phyloP scores from a whole-genome alignment of 805 yeast species.

The Blastobotrys muscicola region DNA sequence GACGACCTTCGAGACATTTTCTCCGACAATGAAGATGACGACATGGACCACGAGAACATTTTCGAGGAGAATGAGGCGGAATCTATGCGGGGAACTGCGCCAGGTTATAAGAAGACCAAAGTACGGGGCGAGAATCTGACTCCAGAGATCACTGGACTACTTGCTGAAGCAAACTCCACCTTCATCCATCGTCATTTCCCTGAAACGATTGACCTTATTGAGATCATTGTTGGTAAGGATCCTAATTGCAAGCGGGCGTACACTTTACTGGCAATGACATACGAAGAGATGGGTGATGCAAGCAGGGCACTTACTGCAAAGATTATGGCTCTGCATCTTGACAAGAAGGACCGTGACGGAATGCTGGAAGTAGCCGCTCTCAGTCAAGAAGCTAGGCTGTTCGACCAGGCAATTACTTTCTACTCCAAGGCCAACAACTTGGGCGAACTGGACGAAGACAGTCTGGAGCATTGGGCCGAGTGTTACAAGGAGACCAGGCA shows the following conservation, averaged over 20 bases:
- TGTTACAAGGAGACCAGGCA: conserved; percentile 23
- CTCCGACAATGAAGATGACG: conserved; percentile 2
- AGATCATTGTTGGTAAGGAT: conserved; percentile 24
- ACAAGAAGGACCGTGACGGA: conserved; percentile 70
- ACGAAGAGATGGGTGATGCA: conserved; percentile 37
- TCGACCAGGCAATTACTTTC: conserved; percentile 49
- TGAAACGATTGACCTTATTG: conserved; percentile 23
- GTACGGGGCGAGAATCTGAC: conserved; percentile 36
- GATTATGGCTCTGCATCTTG: conserved; percentile 54
- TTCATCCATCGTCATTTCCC: conserved; percentile 48
- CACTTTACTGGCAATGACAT: conserved; percentile 31
- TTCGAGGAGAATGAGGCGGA: neutral
- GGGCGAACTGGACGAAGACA: conserved; percentile 71
- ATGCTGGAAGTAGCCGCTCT: conserved; percentile 86
- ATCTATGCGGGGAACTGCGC: conserved; percentile 16
- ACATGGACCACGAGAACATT: neutral
- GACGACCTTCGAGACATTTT: conserved; percentile 16
- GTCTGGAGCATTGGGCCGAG: conserved; percentile 65
- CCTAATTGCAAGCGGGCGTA: conserved; percentile 23
- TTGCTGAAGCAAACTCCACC: conserved; percentile 72
- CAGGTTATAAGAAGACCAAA: conserved; percentile 8
- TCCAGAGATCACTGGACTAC: conserved; percentile 59
- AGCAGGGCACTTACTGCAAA: conserved; percentile 28
- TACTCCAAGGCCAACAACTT: conserved; percentile 74
- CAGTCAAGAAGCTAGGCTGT: conserved; percentile 53